A percentile compares a stretch with the other conserved stretches of the same genome.
These are phyloP conservation scores for Drechslerella dactyloides DNA, from an alignment of 2,329 filamentous ascomycete genomes.

Conservation along the genomic window DNA sequence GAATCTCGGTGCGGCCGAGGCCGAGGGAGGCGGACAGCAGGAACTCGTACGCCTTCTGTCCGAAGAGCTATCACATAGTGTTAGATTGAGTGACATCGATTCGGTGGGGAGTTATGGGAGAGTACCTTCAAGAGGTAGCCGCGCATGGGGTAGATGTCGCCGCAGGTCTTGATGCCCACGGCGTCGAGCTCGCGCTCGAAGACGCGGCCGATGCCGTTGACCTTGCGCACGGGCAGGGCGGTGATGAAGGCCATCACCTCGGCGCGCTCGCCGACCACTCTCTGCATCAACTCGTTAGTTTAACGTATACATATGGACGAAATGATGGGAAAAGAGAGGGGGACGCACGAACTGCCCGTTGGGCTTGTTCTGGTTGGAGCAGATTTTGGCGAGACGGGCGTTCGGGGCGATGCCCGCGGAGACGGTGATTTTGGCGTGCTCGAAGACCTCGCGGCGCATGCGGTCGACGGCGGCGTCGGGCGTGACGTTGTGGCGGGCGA, in stretches of 20 bases:
- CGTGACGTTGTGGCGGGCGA: conserved; percentile 69
- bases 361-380: conserved; percentile 93
- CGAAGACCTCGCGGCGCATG: conserved; percentile 76
- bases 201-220: conserved; percentile 93
- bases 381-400: conserved; percentile 91
- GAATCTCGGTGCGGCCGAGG: conserved; percentile 80
- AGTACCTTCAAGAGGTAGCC: conserved; percentile 65
- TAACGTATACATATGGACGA: not conserved
- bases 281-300: conserved; percentile 53
- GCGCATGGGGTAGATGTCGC: conserved; percentile 80
- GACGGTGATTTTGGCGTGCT: conserved; percentile 81
- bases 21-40: conserved; percentile 83
- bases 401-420: conserved; percentile 95
- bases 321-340: too few species aligned
- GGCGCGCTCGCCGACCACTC: conserved; percentile 60
- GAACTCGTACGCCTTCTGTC: conserved; percentile 89
- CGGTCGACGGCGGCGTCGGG: conserved; percentile 77
- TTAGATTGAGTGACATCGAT: not conserved
- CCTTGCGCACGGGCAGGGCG: conserved; percentile 81
- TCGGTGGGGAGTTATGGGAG: not conserved
- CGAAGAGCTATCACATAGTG: conserved; percentile 70
- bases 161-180: conserved; percentile 84
- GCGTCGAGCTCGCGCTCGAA: conserved; percentile 89
- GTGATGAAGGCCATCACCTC: conserved; percentile 83
- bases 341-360: conserved; percentile 79